These are phyloP conservation scores for Alloteropsis angusta DNA, from an alignment of 202 grass and related monocot genomes.

Conservation along the genomic window DNA sequence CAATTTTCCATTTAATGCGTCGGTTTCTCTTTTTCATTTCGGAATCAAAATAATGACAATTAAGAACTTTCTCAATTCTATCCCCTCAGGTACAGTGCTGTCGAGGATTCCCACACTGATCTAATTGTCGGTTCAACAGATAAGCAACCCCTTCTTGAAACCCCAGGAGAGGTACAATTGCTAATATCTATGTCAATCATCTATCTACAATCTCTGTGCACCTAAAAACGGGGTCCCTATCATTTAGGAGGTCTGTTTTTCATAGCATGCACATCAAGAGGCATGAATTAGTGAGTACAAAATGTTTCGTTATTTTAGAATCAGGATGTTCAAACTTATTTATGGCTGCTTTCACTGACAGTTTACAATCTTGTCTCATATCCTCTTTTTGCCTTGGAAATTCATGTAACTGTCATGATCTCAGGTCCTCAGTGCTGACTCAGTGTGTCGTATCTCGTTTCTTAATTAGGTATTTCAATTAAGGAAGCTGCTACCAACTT, in stretches of 20 bases:
- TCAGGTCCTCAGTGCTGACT: not conserved
- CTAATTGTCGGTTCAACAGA: conserved; percentile 68
- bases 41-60: not conserved
- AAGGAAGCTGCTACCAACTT: conserved; percentile 91
- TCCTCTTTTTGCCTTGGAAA: not conserved
- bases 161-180: conserved; percentile 71
- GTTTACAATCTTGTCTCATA: not conserved
- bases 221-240: not conserved
- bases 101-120: conserved; percentile 50
- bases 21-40: not conserved
- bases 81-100: conserved; percentile 46
- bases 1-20: not conserved
- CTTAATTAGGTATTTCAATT: conserved; percentile 75
- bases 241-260: not conserved
- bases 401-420: conserved; percentile 8
- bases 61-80: not conserved
- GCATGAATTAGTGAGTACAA: not conserved
- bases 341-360: not conserved
- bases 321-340: not conserved
- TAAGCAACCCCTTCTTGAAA: conserved; percentile 88
- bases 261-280: not conserved
- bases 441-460: conserved; percentile 27
- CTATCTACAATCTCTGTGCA: not conserved
- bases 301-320: not conserved
- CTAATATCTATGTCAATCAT: conserved; percentile 9